Percentiles rank a stretch among this genome's conserved stretches.
Conservation (phyloP, 2,329 filamentous ascomycete genomes). For the Aspergillus brunneoviolaceus region DNA sequence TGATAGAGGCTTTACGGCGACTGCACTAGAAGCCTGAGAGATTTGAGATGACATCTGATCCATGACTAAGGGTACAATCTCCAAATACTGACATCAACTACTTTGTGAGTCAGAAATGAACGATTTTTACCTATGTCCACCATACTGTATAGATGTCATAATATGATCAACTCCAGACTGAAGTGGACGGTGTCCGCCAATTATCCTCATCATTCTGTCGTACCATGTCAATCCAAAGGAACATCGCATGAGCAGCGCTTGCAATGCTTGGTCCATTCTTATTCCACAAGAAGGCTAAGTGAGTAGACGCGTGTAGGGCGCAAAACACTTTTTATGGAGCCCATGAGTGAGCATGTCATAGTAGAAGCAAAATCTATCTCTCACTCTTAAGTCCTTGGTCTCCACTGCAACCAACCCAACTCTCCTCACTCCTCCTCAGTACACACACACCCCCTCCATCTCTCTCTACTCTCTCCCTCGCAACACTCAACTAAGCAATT, state of each 20-base stretch:
- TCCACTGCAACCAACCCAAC: not conserved
- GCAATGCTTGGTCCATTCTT: no score
- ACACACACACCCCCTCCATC: no score
- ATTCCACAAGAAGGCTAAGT: no score
- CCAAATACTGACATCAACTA: not conserved
- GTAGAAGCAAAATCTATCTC: not conserved
- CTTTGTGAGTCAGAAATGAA: not conserved
- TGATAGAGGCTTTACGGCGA: constrained; percentile 57
- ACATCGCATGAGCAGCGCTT: no score
- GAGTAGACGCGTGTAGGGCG: no score
- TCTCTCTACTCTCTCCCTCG: no score
- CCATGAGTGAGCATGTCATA: not conserved
- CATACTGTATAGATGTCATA: not conserved
- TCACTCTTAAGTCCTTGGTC: not conserved
- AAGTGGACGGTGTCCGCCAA: not conserved
- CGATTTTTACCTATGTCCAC: not conserved
- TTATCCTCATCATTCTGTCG: not conserved
- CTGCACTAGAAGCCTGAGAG: constrained; percentile 40
- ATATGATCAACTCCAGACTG: not conserved
- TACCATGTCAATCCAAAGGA: not conserved
- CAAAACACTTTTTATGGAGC: not conserved
- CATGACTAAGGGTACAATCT: no score
- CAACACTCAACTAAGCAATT: no score
- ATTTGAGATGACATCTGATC: not conserved
- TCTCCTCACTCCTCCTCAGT: not conserved